These are phyloP conservation scores for Dictyostelium purpureum DNA, from an alignment of 78 protist genomes.

Conservation along the genomic window DNA sequence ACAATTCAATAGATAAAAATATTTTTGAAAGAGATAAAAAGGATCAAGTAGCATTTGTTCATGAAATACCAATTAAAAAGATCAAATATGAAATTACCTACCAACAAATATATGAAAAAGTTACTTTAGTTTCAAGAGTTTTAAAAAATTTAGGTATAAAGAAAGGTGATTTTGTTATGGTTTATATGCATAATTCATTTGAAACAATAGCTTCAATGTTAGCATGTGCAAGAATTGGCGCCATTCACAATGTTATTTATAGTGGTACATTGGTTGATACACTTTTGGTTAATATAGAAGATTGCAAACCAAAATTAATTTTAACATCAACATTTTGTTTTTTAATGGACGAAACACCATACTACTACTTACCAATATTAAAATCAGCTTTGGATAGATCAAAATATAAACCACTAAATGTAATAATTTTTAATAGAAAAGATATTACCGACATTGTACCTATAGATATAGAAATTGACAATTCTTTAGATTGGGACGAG, in stretches of 20 bases:
- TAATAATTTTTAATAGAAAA: neutral
- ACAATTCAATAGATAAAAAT: conserved; percentile 82
- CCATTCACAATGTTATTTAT: conserved; percentile 89
- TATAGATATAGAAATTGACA: no score
- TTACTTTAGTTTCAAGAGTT: conserved; percentile 68
- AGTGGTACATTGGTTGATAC: neutral
- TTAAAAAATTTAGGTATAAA: conserved; percentile 72
- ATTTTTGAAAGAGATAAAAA: neutral
- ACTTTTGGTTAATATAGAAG: conserved; percentile 2
- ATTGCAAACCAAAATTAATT: conserved; percentile 79
- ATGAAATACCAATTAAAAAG: neutral
- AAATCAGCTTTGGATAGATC: conserved; percentile 29
- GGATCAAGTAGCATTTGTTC: neutral
- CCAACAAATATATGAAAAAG: conserved; percentile 43
- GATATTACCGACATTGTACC: neutral
- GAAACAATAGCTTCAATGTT: conserved; percentile 81
- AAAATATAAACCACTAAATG: neutral
- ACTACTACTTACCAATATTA: conserved; percentile 6
- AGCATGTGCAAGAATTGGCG: conserved; percentile 95
- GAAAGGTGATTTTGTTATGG: conserved; percentile 89
- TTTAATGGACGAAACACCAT: neutral
- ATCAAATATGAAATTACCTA: no score
- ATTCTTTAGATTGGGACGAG: conserved; percentile 38
- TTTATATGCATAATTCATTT: conserved; percentile 90
- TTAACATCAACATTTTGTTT: conserved; percentile 56